A percentile compares a stretch with the other conserved stretches of the same genome.
Evolutionary conservation across 2,329 filamentous ascomycete species (phyloP).

Genomic region (Paecilomyces sp.): DNA sequence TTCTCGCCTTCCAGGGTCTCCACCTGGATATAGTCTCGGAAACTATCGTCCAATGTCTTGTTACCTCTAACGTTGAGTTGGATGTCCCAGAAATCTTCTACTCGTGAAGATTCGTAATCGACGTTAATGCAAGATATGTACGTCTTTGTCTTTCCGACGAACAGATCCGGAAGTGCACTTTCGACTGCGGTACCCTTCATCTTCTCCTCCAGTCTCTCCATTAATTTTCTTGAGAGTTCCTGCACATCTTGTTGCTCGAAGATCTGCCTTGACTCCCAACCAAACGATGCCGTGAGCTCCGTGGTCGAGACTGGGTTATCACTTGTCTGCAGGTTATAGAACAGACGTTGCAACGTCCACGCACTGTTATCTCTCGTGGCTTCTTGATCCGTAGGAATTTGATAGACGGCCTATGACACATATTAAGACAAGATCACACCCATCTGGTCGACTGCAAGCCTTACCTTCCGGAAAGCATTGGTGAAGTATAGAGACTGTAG

Average conservation of each 20-base stretch:
- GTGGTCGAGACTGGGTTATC: slow-evolving; percentile 77
- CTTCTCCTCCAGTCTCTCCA: slow-evolving; percentile 93
- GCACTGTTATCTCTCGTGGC: slow-evolving; percentile 79
- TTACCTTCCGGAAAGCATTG: slow-evolving; percentile 86
- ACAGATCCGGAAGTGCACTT: slow-evolving; percentile 81
- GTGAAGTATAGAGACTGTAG: slow-evolving; percentile 80
- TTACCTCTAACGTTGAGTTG: slow-evolving; percentile 95
- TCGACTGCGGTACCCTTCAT: slow-evolving; percentile 97
- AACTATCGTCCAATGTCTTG: slow-evolving; percentile 87
- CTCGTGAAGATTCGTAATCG: slow-evolving; percentile 88
- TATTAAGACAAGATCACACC: slow-evolving; percentile 4
- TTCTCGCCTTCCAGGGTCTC: slow-evolving; percentile 98
- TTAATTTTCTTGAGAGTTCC: slow-evolving; percentile 89
- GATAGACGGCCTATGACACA: slow-evolving; percentile 69
- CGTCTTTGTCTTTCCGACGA: slow-evolving; percentile 96
- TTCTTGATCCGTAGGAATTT: slow-evolving; percentile 87
- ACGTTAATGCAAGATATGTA: slow-evolving; percentile 99
- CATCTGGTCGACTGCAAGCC: slow-evolving; percentile 7
- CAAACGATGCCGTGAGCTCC: slow-evolving; percentile 92
- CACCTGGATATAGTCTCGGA: slow-evolving; percentile 91
- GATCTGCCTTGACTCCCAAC: slow-evolving; percentile 95
- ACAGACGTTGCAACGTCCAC: slow-evolving; percentile 86
- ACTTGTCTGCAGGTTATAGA: slow-evolving; percentile 89
- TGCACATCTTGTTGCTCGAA: slow-evolving; percentile 99
- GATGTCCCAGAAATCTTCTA: slow-evolving; percentile 98